Evolutionary conservation across 495 filamentous ascomycete species (phyloP), one percentile per base, ranked within the genome.

Genomic region (Paragyromitra xinjiangensis): DNA sequence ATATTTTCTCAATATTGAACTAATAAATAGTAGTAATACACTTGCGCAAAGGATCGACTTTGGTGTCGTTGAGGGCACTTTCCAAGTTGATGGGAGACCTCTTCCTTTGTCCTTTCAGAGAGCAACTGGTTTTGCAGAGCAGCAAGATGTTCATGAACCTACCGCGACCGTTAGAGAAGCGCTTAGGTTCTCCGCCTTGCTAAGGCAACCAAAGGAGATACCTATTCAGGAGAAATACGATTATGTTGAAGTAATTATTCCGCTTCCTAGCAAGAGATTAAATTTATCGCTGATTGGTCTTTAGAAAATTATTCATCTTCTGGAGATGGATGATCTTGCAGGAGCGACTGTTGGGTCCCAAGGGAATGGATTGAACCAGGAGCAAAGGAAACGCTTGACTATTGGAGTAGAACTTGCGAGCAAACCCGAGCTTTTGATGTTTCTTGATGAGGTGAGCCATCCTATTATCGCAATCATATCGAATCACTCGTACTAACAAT

Each of bases 321-420:
- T 91, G 1, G 89, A 90, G 75, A 85, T 91, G 83, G 83, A 86
- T 48, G 87, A 89, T 40, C 83, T 89, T 26, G 87, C 86, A 1
- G 85, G 87, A 59, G 87, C 89, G 2, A 80, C 87, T 1, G 85
- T 91, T 63, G 89, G 89, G 5, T 83, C 77, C 6, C 81, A 85
- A 5, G 89, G 88, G 4, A 82, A 79, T 44, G 89, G 89, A 12
- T 78, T 91, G 34, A 87, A 85, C 26, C 85, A 88, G 29, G 90
- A 90, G 74, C 90, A 91, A 78, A 85, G 90, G 3, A 91, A 92
- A 81, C 86, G 88, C 37, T 84, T 92, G 39, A 91, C 88, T 16
- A 91, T 92, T 66, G 91, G 87, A 16, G 89, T 92, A 9, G 91
- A 93, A 79, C 83, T 93, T 0, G 91, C 89, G 0, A 86, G 87